These are phyloP conservation scores for Hypoxylon sp. DNA, from an alignment of 2,329 filamentous ascomycete species.

Conservation along the genomic window DNA sequence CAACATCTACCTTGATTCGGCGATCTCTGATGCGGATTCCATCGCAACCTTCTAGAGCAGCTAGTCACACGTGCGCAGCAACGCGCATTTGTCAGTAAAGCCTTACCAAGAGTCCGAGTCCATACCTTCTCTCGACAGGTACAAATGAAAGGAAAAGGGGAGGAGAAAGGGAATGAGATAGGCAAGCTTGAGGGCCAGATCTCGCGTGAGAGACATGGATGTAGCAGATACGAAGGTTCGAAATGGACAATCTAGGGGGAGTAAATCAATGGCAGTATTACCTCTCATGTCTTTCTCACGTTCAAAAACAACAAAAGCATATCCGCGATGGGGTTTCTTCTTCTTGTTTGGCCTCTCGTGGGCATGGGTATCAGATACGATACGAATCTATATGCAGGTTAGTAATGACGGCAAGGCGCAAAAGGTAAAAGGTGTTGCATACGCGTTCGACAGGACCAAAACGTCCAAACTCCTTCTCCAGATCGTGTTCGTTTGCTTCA, in stretches of 20 bases:
- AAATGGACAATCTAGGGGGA: slow-evolving; percentile 46
- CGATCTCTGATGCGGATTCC: slow-evolving; percentile 92
- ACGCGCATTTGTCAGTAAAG: slow-evolving; percentile 73
- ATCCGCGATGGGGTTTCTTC: slow-evolving; percentile 84
- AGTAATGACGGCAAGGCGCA: slow-evolving; percentile 14
- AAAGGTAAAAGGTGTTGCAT: slow-evolving; percentile 46
- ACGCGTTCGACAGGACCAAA: slow-evolving; percentile 95
- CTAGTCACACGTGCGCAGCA: slow-evolving; percentile 70
- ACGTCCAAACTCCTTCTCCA: slow-evolving; percentile 91
- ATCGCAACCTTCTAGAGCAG: slow-evolving; percentile 86
- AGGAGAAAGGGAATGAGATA: slow-evolving; percentile 49
- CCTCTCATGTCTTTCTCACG: slow-evolving; percentile 99
- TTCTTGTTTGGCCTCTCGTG: slow-evolving; percentile 76
- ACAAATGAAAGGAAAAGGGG: slow-evolving; percentile 21
- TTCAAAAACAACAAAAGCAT: slow-evolving; percentile 97
- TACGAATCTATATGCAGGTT: slow-evolving; percentile 72
- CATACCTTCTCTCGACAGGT: slow-evolving; percentile 51
- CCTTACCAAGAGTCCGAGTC: slow-evolving; percentile 66
- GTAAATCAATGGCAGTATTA: slow-evolving; percentile 68
- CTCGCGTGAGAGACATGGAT: slow-evolving; percentile 56
- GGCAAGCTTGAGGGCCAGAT: slow-evolving; percentile 67
- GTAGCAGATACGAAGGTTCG: slow-evolving; percentile 41
- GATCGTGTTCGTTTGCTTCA: slow-evolving; percentile 85
- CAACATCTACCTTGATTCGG: slow-evolving; percentile 92
- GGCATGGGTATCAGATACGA: slow-evolving; percentile 79